Evolutionary conservation across 202 grass and related monocot species (phyloP), one percentile per base, ranked within the genome.

Genomic region (Digitaria exilis): DNA sequence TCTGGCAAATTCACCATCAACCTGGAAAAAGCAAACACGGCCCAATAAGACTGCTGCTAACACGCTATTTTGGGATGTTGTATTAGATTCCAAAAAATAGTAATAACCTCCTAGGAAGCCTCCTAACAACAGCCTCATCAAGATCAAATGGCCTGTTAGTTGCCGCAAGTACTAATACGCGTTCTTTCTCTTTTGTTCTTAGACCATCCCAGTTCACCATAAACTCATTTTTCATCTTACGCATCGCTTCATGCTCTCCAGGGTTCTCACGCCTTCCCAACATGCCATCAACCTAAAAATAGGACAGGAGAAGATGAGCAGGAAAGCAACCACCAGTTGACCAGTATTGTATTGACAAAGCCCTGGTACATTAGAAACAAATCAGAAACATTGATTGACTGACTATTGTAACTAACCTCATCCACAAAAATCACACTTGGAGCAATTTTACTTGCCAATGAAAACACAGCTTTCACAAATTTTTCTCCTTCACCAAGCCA

Each of bases 221-320:
- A 85, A 98, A 98, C 71, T 98, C 96, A 88, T 98, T 98, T 87
- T 96, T 98, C 96, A 98, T 98, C 78, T 98, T 98, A 10, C 96
- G 91, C 96, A 96, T 98, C 39, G 96, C 96, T 89, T 98, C 96
- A 90, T 98, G 96, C 82, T 98, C 96, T 50, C 96, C 91, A 75
- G 96, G 93, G 89, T 98, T 98, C 86, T 98, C 96, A 51, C 96
- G 90, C 84, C 96, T 95, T 51, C 93, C 96, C 82, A 98, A 77
- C 91, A 98, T 95, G 78, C 96, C 89, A 56, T 98, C 96, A 85
- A 98, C 96, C 96, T 98, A 72, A 32, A 84, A 90, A 59, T 37
- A 26, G 19, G 12, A 54, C 24, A 56, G 56, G 12, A 65, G 0
- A 72, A 62, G 22, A 82, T 67, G 24, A 84, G 49, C 21, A 79